Conservation (phyloP, 176 grass and related monocot species). For the Oryza australiensis region DNA sequence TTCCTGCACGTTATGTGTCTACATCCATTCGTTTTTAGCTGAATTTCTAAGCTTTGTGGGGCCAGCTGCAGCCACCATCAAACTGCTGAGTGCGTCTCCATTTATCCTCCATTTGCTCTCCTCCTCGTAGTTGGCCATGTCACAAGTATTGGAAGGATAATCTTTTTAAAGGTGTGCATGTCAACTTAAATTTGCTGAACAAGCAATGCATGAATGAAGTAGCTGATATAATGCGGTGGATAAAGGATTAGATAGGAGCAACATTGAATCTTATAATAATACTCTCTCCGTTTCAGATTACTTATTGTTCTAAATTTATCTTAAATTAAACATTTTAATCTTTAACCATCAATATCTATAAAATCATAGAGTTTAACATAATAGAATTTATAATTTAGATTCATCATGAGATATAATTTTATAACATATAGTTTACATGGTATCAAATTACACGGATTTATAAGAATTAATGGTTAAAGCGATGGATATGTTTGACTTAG, state of each 20-base stretch:
- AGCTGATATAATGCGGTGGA: neutral
- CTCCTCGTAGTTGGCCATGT: slow-evolving; percentile 9
- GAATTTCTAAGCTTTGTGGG: slow-evolving; percentile 22
- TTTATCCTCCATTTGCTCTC: slow-evolving; percentile 27
- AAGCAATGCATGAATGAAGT: slow-evolving; percentile 1
- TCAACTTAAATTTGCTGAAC: slow-evolving; percentile 20
- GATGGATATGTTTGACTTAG: no score
- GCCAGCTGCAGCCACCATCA: neutral
- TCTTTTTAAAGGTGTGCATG: slow-evolving; percentile 22
- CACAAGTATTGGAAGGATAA: slow-evolving; percentile 30
- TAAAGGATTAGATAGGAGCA: slow-evolving; percentile 23
- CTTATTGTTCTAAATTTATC: no score
- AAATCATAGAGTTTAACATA: no score
- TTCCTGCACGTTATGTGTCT: neutral
- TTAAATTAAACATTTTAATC: no score
- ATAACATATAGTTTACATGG: no score
- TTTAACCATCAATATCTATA: no score
- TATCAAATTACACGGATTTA: no score
- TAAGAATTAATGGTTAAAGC: no score
- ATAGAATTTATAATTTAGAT: no score
- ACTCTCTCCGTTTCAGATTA: no score
- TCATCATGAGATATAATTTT: no score
- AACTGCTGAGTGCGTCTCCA: slow-evolving; percentile 25
- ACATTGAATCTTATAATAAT: neutral
- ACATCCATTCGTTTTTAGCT: neutral